Base-by-base conservation (phyloP, 2,329 filamentous ascomycete genomes). In the Neofusicoccum umdonicola region DNA sequence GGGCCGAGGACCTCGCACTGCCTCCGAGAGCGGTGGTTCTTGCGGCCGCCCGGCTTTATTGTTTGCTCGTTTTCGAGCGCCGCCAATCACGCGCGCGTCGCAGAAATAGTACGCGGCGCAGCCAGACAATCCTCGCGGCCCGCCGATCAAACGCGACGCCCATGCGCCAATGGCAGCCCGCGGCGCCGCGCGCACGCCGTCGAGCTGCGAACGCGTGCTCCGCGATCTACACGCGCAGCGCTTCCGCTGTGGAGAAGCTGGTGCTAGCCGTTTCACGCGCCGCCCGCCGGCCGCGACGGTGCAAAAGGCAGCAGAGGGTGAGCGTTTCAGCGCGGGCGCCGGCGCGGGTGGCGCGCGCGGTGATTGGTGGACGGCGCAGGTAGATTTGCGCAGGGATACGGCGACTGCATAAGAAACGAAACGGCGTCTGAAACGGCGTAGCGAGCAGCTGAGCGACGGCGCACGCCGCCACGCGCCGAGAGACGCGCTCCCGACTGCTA, bases 381-480 rank as follows among this genome's bases (percentile, higher is more conserved):
- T 42, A 47, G 56, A 60, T 47, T 60, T 60, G 41, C 56, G 27
- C 56, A 47, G 56, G 56, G 56, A 60, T 60, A n/a, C 27, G 22
- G 54, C 54, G 54, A 17, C 37, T 8, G 54, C 54, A 44, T 42
- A 17, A 44, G 56, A 60, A 60, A 60, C 56, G 56, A 60, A 60
- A 48, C 56, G 41, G 54, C 54, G 54, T 58, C 42, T 60, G 56
- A 60, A 60, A 60, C 56, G 42, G 27, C n/a, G 9, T 47, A 60
- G 56, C 56, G 56, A 60, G 56, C 56, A 45, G 54, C 52, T 52
- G 50, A 52, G 35, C 35, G 27, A 31, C 27, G 27, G 27, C 27
- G 27, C 27, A 31, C 1, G 17, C 17, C 54, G 13, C 37, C 54
- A 41, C 35, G 34, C 17, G 51, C 34, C n/a, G 11, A n/a, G 19